These are phyloP conservation scores for Laguncularia racemosa DNA, from an alignment of 345 rosid genomes.

Conservation along the genomic window DNA sequence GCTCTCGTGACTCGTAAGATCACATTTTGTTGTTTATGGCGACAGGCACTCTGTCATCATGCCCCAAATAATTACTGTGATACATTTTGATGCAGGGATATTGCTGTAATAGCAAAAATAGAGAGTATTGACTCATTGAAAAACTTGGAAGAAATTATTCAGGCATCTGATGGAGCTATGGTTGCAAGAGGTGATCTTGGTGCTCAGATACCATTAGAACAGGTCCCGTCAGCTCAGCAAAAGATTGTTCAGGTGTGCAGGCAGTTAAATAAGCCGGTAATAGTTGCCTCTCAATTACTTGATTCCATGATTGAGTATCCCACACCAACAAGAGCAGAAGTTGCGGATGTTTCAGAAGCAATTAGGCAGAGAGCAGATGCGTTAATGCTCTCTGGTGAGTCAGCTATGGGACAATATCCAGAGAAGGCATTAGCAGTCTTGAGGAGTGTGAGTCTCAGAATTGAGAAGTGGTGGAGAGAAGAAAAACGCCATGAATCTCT, in stretches of 20 bases:
- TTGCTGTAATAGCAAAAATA: slow-evolving; percentile 89
- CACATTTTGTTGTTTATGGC: background rate
- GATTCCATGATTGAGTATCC: slow-evolving; percentile 99
- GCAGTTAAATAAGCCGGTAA: slow-evolving; percentile 86
- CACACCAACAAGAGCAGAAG: slow-evolving; percentile 99
- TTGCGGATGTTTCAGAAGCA: slow-evolving; percentile 98
- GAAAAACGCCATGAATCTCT: slow-evolving; percentile 77
- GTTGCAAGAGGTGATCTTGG: slow-evolving; percentile 99
- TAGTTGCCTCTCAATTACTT: slow-evolving; percentile 91
- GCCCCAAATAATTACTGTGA: too few relatives aligned
- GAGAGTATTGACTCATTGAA: slow-evolving; percentile 88
- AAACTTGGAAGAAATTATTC: slow-evolving; percentile 84
- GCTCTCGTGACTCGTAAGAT: slow-evolving; percentile 62
- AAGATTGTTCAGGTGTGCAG: slow-evolving; percentile 83
- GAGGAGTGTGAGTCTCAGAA: slow-evolving; percentile 86
- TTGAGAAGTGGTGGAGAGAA: slow-evolving; percentile 99
- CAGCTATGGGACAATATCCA: slow-evolving; percentile 99
- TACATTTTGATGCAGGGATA: slow-evolving; percentile 43
- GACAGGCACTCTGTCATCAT: background rate
- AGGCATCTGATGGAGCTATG: slow-evolving; percentile 99
- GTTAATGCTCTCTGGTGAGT: slow-evolving; percentile 97
- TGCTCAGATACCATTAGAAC: slow-evolving; percentile 98
- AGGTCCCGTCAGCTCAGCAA: slow-evolving; percentile 95
- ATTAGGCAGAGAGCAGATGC: slow-evolving; percentile 98
- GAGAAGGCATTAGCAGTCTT: slow-evolving; percentile 93